phyloP scores from a whole-genome alignment of 139 green algal species.

The Chlamydomonas applanata region DNA sequence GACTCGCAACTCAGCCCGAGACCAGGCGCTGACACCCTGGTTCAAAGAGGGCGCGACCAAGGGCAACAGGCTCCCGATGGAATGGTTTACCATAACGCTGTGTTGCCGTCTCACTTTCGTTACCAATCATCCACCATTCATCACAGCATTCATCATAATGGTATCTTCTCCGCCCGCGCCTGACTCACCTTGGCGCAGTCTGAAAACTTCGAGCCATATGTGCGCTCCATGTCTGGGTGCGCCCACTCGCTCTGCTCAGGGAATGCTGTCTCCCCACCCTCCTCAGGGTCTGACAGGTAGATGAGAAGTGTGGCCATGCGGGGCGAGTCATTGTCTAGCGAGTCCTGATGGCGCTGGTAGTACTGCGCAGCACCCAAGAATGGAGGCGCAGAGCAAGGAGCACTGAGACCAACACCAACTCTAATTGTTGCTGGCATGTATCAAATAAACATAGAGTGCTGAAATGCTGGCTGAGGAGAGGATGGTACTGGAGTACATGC shows the following conservation, averaged over 20 bases:
- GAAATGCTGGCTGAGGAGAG: too few relatives aligned
- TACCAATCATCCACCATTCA: too few relatives aligned
- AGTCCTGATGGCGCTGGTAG: neutral
- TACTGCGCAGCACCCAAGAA: neutral
- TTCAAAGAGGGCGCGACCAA: too few relatives aligned
- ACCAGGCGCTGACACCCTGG: too few relatives aligned
- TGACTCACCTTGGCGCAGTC: constrained; percentile 28
- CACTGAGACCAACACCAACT: constrained; percentile 6
- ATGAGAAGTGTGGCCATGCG: neutral
- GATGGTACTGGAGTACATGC: too few relatives aligned
- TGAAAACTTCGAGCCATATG: constrained; percentile 15
- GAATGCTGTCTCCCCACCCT: constrained; percentile 18
- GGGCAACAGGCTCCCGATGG: too few relatives aligned
- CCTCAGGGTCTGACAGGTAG: neutral
- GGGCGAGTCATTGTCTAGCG: neutral
- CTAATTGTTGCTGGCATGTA: neutral
- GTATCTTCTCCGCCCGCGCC: too few relatives aligned
- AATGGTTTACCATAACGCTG: too few relatives aligned
- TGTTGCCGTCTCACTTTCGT: too few relatives aligned
- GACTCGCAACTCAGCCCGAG: too few relatives aligned
- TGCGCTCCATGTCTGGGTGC: neutral
- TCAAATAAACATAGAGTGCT: constrained; percentile 3
- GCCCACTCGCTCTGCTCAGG: constrained; percentile 9
- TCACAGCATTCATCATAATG: too few relatives aligned
- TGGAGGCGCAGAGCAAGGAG: neutral